Conservation (phyloP, 176 grass and related monocot species). For the Zoysia japonica region DNA sequence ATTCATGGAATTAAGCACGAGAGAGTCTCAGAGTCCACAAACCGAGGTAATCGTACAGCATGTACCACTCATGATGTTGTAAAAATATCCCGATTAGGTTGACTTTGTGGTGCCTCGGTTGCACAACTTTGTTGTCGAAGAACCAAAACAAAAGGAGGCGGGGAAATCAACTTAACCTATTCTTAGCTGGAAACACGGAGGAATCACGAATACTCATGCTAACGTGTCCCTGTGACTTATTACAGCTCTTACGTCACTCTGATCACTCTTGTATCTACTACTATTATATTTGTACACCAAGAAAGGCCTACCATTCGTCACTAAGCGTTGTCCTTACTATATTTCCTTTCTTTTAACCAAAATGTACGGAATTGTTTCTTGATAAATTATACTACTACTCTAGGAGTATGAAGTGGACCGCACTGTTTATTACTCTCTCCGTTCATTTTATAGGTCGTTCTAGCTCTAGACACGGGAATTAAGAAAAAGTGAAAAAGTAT, state of each 20-base stretch:
- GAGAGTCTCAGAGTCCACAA: not conserved
- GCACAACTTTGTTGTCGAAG: constrained; percentile 25
- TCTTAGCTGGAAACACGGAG: constrained; percentile 22
- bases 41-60: not conserved
- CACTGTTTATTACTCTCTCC: not conserved
- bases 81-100: constrained; percentile 39
- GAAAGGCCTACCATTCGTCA: not conserved
- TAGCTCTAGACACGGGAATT: too few species aligned
- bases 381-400: not conserved
- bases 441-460: too few species aligned
- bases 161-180: not conserved
- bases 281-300: constrained; percentile 3
- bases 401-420: not conserved
- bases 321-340: not conserved
- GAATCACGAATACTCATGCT: not conserved
- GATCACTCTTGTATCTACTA: not conserved
- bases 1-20: constrained; percentile 10
- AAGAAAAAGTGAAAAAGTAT: too few species aligned
- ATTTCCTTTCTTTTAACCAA: not conserved
- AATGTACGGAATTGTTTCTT: not conserved
- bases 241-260: not conserved
- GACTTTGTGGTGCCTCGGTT: constrained; percentile 30
- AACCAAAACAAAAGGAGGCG: not conserved
- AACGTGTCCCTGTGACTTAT: constrained; percentile 1
- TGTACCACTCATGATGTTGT: not conserved